These are phyloP conservation scores for Leavenworthia alabamica DNA, from an alignment of 345 rosid genomes.

Conservation along the genomic window DNA sequence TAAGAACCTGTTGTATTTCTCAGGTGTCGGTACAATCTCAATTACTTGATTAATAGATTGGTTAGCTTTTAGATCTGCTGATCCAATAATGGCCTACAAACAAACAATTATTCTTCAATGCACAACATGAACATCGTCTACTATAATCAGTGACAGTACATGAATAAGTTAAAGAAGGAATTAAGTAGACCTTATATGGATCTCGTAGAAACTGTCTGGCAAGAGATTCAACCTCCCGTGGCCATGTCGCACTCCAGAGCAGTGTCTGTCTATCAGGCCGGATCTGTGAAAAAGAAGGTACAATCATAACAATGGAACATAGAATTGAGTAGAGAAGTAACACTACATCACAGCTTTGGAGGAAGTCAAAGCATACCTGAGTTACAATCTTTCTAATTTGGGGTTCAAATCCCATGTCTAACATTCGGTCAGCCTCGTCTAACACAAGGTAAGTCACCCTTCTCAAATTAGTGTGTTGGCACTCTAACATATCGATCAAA, in stretches of 20 bases:
- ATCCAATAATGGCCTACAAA: slow-evolving; percentile 75
- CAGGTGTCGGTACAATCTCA: slow-evolving; percentile 70
- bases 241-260: slow-evolving; percentile 99
- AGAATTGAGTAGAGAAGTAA: not conserved
- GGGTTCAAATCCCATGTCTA: slow-evolving; percentile 99
- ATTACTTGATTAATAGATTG: slow-evolving; percentile 85
- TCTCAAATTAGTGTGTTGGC: slow-evolving; percentile 68
- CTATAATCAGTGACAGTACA: not conserved
- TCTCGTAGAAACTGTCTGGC: slow-evolving; percentile 83
- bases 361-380: slow-evolving; percentile 44
- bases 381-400: slow-evolving; percentile 83
- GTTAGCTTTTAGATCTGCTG: slow-evolving; percentile 79
- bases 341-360: not conserved
- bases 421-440: slow-evolving; percentile 97
- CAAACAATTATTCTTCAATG: not conserved
- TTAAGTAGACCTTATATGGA: slow-evolving; percentile 64
- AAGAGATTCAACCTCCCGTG: slow-evolving; percentile 80
- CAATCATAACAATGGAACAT: not conserved
- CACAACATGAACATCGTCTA: not conserved
- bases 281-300: slow-evolving; percentile 44
- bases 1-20: slow-evolving; percentile 84
- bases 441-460: slow-evolving; percentile 91
- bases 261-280: slow-evolving; percentile 96
- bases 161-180: not conserved
- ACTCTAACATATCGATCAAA: slow-evolving; percentile 86